Evolutionary conservation across 2,329 filamentous ascomycete species (phyloP).

Genomic region (Claviceps sorghi): DNA sequence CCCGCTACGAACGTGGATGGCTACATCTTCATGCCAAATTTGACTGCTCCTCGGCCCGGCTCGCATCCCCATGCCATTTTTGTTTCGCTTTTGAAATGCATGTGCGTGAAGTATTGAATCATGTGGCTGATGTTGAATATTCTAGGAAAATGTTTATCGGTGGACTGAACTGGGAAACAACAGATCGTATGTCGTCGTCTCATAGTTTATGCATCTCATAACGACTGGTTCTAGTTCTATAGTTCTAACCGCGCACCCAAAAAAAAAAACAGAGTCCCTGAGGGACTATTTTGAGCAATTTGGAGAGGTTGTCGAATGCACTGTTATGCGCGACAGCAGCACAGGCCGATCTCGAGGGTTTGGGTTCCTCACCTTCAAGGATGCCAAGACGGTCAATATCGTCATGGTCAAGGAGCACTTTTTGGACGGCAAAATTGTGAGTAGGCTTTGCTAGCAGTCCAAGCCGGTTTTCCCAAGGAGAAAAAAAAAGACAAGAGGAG

Average conservation of each 20-base stretch:
- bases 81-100: neutral
- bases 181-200: slow-evolving; percentile 78
- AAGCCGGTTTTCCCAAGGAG: neutral
- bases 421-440: slow-evolving; percentile 93
- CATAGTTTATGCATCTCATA: neutral
- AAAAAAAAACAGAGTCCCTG: slow-evolving; percentile 57
- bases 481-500: neutral
- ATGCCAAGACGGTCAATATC: slow-evolving; percentile 94
- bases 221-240: slow-evolving; percentile 4
- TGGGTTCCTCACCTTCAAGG: slow-evolving; percentile 94
- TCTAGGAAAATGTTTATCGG: slow-evolving; percentile 98
- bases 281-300: slow-evolving; percentile 97
- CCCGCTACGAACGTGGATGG: neutral
- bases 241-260: neutral
- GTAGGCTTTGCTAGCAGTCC: slow-evolving; percentile 15
- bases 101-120: neutral
- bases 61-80: neutral
- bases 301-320: slow-evolving; percentile 93
- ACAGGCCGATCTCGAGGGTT: slow-evolving; percentile 91
- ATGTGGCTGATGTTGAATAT: slow-evolving; percentile 1
- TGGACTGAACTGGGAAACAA: slow-evolving; percentile 97
- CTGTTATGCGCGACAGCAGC: slow-evolving; percentile 95
- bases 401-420: slow-evolving; percentile 99
- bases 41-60: neutral
- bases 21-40: neutral